Evolutionary conservation across 2,329 filamentous ascomycete species (phyloP), one percentile per base, ranked within the genome.

Genomic region (Herpomyces periplanetae): DNA sequence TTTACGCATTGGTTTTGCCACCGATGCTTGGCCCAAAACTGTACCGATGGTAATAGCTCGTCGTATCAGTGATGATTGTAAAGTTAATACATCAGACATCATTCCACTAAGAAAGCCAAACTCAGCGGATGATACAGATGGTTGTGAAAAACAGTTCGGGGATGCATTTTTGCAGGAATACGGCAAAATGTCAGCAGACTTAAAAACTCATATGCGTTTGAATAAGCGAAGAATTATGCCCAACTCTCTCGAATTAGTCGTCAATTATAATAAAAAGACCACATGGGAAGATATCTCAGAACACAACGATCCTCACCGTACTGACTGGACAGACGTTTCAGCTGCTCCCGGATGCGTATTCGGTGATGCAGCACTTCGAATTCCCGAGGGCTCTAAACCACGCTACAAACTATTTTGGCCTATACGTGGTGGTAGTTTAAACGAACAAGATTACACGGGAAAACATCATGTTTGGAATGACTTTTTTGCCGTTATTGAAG

Each of bases 371-470:
- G 80, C 80, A 3, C 44, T 73, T 24, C 59, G 80, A 9, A 64
- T 96, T 18, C 69, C 80, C 0, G 80, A 96, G 31, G 51, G 66
- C 25, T 91, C 80, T 3, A 52, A 55, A 3, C 80, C 75, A 8
- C 61, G 69, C 28, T 91, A 87, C 42, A 75, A 68, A 34, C 46
- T 91, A 1, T 75, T 63, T 47, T 87, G 75, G 71, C 80, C 80
- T 1, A 56, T 91, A 26, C 62, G 58, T 23, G 46, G 66, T 30
- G 80, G 80, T 3, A 68, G 59, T 45, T 55, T 84, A 34, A 87
- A 96, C 29, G 80, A 96, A 34, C 54, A 58, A 24, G 73, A 85
- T 31, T 96, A 91, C 36, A 39, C 43, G 2, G 68, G 56, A 27
- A 62, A 65, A 27, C 63, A 68, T 29, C 55, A 69, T 27, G 45